Evolutionary conservation across 1,139 yeast species (phyloP).

Genomic region (Zygoascus meyerae): DNA sequence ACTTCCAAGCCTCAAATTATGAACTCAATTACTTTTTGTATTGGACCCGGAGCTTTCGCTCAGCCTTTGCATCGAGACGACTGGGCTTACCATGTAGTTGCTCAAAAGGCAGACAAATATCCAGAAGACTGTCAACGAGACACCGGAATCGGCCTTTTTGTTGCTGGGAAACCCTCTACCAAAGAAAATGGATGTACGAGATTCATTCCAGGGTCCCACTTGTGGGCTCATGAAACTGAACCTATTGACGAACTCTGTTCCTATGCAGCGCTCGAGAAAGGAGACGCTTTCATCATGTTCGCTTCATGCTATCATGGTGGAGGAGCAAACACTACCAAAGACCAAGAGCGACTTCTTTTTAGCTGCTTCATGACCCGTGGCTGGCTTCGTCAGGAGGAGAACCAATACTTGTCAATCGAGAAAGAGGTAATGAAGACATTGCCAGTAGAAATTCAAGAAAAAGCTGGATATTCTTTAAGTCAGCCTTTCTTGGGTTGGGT

Average conservation of each 20-base stretch:
- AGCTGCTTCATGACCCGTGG: conserved; percentile 14
- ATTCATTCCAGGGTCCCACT: conserved; percentile 13
- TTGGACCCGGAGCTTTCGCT: conserved; percentile 12
- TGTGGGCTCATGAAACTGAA: conserved; percentile 10
- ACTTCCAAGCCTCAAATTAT: conserved; percentile 12
- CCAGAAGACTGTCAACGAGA: conserved; percentile 9
- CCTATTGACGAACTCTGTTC: conserved; percentile 8
- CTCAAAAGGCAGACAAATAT: not conserved
- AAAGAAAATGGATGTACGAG: conserved; percentile 13
- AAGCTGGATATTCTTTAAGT: conserved; percentile 9
- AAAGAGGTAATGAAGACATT: conserved; percentile 8
- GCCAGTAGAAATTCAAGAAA: conserved; percentile 11
- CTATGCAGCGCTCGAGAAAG: conserved; percentile 10
- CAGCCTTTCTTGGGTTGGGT: conserved; percentile 13
- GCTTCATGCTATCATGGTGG: conserved; percentile 16
- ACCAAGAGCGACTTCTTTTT: conserved; percentile 12
- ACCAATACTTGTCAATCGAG: conserved; percentile 11
- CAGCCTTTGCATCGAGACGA: conserved; percentile 13
- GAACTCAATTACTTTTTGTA: conserved; percentile 12
- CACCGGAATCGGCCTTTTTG: conserved; percentile 12
- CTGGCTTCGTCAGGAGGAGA: conserved; percentile 13
- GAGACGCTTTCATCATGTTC: conserved; percentile 14
- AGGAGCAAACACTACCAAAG: conserved; percentile 12
- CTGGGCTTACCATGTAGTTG: conserved; percentile 9
- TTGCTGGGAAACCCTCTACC: conserved; percentile 13